Conservation (phyloP, 345 rosid species). For the Rhodamnia argentea region DNA sequence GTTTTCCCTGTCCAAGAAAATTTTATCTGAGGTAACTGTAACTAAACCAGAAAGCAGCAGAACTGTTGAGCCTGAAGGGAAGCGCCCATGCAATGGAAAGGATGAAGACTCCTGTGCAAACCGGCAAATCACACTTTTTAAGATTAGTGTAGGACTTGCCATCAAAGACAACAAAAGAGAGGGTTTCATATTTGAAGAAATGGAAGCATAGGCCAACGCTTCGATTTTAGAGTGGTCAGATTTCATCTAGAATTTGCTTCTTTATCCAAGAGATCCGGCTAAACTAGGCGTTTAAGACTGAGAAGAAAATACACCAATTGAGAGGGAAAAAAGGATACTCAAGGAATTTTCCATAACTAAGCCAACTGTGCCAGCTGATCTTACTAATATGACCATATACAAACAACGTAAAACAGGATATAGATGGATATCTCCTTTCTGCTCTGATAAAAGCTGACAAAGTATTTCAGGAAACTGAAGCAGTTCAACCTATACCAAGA, state of each 20-base stretch:
- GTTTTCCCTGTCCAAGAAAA: conserved; percentile 38
- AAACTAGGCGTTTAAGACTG: not conserved
- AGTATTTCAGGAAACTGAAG: not conserved
- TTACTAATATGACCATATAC: conserved; percentile 29
- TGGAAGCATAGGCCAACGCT: not conserved
- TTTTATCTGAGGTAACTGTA: conserved; percentile 50
- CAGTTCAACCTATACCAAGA: not conserved
- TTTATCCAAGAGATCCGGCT: not conserved
- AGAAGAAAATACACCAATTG: not conserved
- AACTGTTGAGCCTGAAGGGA: conserved; percentile 70
- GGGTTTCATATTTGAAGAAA: not conserved
- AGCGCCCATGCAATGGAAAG: conserved; percentile 49
- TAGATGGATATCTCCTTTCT: too few relatives aligned
- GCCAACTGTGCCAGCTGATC: conserved; percentile 75
- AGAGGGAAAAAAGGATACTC: conserved; percentile 49
- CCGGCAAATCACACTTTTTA: not conserved
- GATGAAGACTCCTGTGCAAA: conserved; percentile 39
- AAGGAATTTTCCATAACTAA: conserved; percentile 71
- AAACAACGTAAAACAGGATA: conserved; percentile 25
- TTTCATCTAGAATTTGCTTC: not conserved
- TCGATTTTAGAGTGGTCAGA: not conserved
- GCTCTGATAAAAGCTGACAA: too few relatives aligned
- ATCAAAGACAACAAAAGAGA: not conserved
- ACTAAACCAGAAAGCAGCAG: conserved; percentile 43
- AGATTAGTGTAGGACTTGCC: not conserved